Evolutionary conservation across 208 protist species (phyloP), one percentile per base, ranked within the genome.

Genomic region (Sergeia podlipaevii): DNA sequence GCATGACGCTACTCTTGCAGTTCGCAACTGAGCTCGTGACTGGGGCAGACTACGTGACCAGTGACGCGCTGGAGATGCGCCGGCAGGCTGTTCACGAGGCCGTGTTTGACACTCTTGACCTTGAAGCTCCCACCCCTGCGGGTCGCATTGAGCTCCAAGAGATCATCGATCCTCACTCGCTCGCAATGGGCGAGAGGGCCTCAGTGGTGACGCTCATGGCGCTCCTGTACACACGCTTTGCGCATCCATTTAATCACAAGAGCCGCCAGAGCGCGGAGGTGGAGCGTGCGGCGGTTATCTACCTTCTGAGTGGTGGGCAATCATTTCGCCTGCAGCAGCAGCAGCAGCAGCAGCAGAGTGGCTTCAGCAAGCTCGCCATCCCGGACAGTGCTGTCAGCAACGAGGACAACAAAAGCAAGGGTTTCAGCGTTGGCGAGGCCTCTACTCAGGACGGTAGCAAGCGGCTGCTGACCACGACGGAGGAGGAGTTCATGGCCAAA

Each of bases 211-310:
- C 88, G 4, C 62, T 95, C 43, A 20, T 95, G 15, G 72, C 85
- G 7, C 70, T 95, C n/a, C 65, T 95, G 21, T 95, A 95, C 69
- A 70, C 80, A 6, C 81, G 88, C 45, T 95, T 95, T 46, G 43
- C 88, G 6, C 85, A 95, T 48, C 82, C 88, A 8, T 95, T 95
- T 61, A 85, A 95, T 54, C 88, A 95, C 68, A 95, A 95, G 54
- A 74, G 70, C 27, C 70, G 57, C 17, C 68, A 80, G 42, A 78
- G 73, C 62, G 84, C 85, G n/a, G 30, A 33, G 51, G 47, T 82
- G 30, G 88, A 95, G 58, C 49, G 65, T 0, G 78, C 65, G 4
- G 71, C 75, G 21, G 80, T 95, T 49, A 51, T 92, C 26, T 63
- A 80, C 10, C 69, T 93, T 3, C 83, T 91, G 52, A 89, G 82